These are phyloP conservation scores for Talaromyces sp. DNA, from an alignment of 2,329 filamentous ascomycete species.

Conservation along the genomic window DNA sequence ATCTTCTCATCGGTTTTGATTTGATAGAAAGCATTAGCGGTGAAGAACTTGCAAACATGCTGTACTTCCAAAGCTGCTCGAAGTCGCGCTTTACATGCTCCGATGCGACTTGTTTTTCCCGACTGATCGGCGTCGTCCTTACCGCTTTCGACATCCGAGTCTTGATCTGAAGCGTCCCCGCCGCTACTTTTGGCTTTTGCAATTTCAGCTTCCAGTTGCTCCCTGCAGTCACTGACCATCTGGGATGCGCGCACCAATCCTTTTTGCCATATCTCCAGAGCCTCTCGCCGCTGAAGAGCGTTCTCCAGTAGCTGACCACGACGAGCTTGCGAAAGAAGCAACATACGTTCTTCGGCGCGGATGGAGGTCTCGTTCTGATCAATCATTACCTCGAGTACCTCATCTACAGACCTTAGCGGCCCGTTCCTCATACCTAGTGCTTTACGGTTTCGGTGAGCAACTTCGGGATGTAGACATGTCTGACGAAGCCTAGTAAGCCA, in stretches of 20 bases:
- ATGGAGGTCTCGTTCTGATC: slow-evolving; percentile 72
- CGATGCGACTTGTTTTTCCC: slow-evolving; percentile 49
- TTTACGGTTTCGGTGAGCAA: slow-evolving; percentile 65
- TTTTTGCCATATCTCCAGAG: slow-evolving; percentile 66
- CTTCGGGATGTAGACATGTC: slow-evolving; percentile 80
- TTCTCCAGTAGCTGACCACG: slow-evolving; percentile 78
- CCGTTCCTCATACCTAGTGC: slow-evolving; percentile 61
- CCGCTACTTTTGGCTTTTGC: slow-evolving; percentile 24
- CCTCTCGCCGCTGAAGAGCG: slow-evolving; percentile 63
- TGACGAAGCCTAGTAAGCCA: slow-evolving; percentile 78
- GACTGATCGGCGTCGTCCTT: slow-evolving; percentile 34
- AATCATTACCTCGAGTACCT: slow-evolving; percentile 89
- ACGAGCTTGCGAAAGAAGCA: slow-evolving; percentile 62
- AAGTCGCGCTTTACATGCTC: slow-evolving; percentile 62
- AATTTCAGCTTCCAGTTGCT: slow-evolving; percentile 55
- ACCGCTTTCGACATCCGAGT: slow-evolving; percentile 28
- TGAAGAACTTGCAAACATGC: slow-evolving; percentile 80
- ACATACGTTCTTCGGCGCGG: slow-evolving; percentile 64
- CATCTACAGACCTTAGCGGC: slow-evolving; percentile 74
- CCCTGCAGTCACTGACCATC: slow-evolving; percentile 60
- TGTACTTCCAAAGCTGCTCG: slow-evolving; percentile 73
- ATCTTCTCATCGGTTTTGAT: slow-evolving; percentile 68
- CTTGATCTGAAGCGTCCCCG: slow-evolving; percentile 18
- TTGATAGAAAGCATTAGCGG: slow-evolving; percentile 77
- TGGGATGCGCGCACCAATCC: slow-evolving; percentile 50